phyloP scores from a whole-genome alignment of 257 asterid genomes.

The Solanum tacnaense region DNA sequence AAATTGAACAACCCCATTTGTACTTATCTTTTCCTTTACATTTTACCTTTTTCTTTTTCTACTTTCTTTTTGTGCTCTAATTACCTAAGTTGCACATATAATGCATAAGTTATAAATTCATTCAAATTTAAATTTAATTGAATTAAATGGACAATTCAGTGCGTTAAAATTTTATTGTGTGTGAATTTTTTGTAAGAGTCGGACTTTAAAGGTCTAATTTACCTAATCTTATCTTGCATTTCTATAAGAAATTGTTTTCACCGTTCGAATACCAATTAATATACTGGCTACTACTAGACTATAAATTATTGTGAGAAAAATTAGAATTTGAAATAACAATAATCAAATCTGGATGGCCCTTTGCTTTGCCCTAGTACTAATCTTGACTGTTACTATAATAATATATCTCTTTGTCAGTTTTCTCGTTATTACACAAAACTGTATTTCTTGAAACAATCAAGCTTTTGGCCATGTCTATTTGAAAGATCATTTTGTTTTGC shows the following conservation, averaged over 20 bases:
- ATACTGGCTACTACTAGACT: too few species aligned
- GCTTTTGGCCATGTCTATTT: not conserved
- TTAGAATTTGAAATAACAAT: not conserved
- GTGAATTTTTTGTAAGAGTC: not conserved
- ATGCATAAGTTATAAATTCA: not conserved
- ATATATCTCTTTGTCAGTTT: not conserved
- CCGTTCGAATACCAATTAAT: accelerated
- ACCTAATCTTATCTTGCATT: accelerated
- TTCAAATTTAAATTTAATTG: not conserved
- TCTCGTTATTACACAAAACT: not conserved
- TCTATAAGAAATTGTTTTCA: accelerated
- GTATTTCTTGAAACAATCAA: not conserved
- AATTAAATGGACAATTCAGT: not conserved
- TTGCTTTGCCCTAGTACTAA: not conserved
- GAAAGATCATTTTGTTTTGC: not conserved
- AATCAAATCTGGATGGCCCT: not conserved
- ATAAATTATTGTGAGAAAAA: not conserved
- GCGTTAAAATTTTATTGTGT: too few species aligned
- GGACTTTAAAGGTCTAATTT: not conserved
- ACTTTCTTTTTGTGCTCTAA: not conserved
- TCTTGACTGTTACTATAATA: not conserved
- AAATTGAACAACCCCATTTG: not conserved
- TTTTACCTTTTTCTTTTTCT: not conserved
- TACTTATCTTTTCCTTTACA: not conserved
- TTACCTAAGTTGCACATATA: not conserved